Evolutionary conservation across 2,329 filamentous ascomycete genomes (phyloP), one percentile per base, ranked within the genome.

Genomic region (Alternaria gaisen): DNA sequence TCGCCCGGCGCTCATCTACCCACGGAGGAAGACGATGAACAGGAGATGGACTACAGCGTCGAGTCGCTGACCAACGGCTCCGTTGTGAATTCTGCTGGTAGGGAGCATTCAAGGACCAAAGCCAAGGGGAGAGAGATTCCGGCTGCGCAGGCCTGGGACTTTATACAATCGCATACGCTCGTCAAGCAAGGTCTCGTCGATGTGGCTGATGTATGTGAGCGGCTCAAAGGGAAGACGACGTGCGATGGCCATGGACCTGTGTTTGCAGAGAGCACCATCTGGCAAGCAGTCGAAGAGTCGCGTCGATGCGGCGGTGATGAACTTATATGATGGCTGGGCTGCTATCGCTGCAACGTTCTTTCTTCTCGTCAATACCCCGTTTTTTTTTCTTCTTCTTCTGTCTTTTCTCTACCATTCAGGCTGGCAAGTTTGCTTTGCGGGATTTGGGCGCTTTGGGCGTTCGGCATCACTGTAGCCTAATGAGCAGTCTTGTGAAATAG

Each of bases 191-290:
- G 93, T 0, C 82, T 92, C 20, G 89, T 97, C 26, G 92, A 98
- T 77, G 88, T 97, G 12, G 90, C 85, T 38, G 86, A 91, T 74
- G 91, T 97, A 32, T 93, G 90, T 76, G 91, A 95, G 72, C 84
- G 88, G 12, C 82, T 98, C 54, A 94, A 92, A 81, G 83, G 85
- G 18, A 82, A 87, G 71, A 91, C 92, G 18, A 88, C 89, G 72
- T 97, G 93, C 76, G 91, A 97, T 79, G 94, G 93, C 2, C 90
- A 93, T 74, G 82, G 94, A 0, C 94, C 94, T 2, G 93, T 95
- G 41, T 97, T 97, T 70, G 89, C 91, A 63, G 94, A 97, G 77
- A 81, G 85, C 24, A 87, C 88, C 44, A 90, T 98, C 16, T 78
- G 88, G 43, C 82, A 84, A 63, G 92, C 92, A 16, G 94, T 98